phyloP scores from a whole-genome alignment of 495 filamentous ascomycete genomes.

The Aspergillus sparsus region DNA sequence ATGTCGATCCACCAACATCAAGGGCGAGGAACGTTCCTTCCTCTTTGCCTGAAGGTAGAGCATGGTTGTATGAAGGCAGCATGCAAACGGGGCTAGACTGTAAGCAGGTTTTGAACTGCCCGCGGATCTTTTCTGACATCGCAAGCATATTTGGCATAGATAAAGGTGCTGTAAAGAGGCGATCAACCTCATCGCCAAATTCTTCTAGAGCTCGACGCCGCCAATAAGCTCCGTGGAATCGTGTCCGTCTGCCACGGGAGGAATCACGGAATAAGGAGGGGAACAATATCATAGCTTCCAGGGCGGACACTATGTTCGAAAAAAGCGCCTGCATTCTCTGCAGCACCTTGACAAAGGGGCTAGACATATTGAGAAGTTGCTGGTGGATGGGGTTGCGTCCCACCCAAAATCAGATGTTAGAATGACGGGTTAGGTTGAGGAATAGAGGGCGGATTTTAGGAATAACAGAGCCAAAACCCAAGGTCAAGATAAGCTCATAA shows the following conservation, averaged over 20 bases:
- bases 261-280: slow-evolving; percentile 50
- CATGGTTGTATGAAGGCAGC: slow-evolving; percentile 67
- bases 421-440: neutral
- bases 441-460: neutral
- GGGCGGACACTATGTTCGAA: slow-evolving; percentile 50
- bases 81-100: slow-evolving; percentile 59
- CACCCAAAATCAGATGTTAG: neutral
- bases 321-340: slow-evolving; percentile 56
- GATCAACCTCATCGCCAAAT: slow-evolving; percentile 52
- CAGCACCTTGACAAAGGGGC: slow-evolving; percentile 47
- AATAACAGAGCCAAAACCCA: slow-evolving; percentile 7
- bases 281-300: slow-evolving; percentile 54
- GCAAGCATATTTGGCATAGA: slow-evolving; percentile 45
- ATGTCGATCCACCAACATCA: slow-evolving; percentile 69
- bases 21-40: slow-evolving; percentile 61
- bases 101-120: slow-evolving; percentile 57
- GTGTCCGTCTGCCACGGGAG: slow-evolving; percentile 37
- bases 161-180: slow-evolving; percentile 49
- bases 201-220: slow-evolving; percentile 51
- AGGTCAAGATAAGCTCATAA: slow-evolving; percentile 23
- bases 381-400: neutral
- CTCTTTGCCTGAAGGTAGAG: slow-evolving; percentile 61
- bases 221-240: slow-evolving; percentile 42
- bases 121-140: slow-evolving; percentile 60
- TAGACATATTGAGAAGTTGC: slow-evolving; percentile 34